A percentile compares a stretch with the other conserved stretches of the same genome.
phyloP scores from a whole-genome alignment of 345 rosid species.

The Xanthoceras sorbifolium region DNA sequence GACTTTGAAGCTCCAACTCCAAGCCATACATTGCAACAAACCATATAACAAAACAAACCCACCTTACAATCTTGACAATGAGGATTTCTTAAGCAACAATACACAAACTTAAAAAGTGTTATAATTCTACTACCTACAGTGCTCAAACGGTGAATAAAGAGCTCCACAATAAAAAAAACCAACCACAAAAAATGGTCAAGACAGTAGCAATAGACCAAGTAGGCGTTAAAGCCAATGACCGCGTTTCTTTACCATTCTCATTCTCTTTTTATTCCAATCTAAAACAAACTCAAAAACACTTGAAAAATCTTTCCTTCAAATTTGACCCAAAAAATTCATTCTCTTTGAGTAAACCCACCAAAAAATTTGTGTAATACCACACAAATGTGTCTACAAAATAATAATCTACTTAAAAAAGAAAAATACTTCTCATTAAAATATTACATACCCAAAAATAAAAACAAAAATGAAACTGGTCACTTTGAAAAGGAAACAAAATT shows the following conservation, averaged over 20 bases:
- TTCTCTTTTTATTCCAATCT: constrained; percentile 31
- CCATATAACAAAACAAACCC: constrained; percentile 4
- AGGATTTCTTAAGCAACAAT: background rate
- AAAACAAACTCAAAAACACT: constrained; percentile 13
- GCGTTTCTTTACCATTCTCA: constrained; percentile 34
- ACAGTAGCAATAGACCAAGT: too few relatives aligned
- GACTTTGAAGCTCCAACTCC: background rate
- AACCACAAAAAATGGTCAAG: constrained; percentile 77
- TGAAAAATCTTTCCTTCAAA: constrained; percentile 12
- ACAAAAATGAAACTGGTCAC: background rate
- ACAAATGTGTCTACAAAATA: too few relatives aligned
- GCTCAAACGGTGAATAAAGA: constrained; percentile 73
- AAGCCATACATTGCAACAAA: background rate
- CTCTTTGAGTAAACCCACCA: too few relatives aligned
- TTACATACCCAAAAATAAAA: too few relatives aligned
- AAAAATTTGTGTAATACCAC: too few relatives aligned
- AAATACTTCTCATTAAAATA: too few relatives aligned
- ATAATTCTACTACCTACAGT: constrained; percentile 44
- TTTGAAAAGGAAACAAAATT: background rate
- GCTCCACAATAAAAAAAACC: constrained; percentile 84
- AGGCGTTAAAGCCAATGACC: constrained; percentile 82
- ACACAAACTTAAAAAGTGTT: background rate
- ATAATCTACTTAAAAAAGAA: too few relatives aligned
- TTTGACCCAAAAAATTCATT: background rate
- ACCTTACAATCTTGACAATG: background rate